Evolutionary conservation across 176 grass and related monocot species (phyloP).

Genomic region (Carex scoparia): DNA sequence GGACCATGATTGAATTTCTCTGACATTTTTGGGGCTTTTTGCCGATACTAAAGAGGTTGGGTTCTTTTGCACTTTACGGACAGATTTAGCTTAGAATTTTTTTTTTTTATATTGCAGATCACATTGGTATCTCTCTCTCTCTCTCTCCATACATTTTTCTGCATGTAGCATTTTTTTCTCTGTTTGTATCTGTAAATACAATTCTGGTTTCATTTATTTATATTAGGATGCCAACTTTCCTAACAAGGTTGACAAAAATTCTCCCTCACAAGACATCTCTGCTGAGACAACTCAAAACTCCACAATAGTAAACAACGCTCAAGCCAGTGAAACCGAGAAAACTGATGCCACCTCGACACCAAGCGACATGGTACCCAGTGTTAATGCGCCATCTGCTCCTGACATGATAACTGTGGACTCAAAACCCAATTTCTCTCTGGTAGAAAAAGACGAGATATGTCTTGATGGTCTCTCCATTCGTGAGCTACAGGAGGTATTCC

Average conservation of each 20-base stretch:
- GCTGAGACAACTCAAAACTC: constrained; percentile 52
- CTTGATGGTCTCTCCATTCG: constrained; percentile 89
- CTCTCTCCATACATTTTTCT: neutral
- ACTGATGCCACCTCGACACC: constrained; percentile 47
- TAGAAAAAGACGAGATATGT: constrained; percentile 57
- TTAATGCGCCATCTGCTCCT: constrained; percentile 42
- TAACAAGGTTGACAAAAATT: constrained; percentile 1
- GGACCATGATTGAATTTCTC: neutral
- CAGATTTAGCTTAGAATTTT: neutral
- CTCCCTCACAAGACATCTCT: constrained; percentile 43
- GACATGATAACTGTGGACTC: constrained; percentile 34
- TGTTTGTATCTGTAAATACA: constrained; percentile 7
- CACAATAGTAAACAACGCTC: constrained; percentile 45
- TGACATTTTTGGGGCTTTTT: neutral
- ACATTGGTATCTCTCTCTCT: neutral
- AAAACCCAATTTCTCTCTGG: constrained; percentile 82
- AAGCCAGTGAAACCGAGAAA: constrained; percentile 57
- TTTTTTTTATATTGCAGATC: neutral
- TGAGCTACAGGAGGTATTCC: constrained; percentile 95
- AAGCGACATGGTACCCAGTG: constrained; percentile 31
- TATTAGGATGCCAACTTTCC: constrained; percentile 1
- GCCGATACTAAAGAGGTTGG: neutral
- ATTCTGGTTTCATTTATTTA: constrained; percentile 6
- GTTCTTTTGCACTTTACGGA: neutral
- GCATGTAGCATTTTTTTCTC: neutral